These are phyloP conservation scores for Debaryomycetaceae sp. DNA, from an alignment of 1,139 yeast genomes.

Conservation along the genomic window DNA sequence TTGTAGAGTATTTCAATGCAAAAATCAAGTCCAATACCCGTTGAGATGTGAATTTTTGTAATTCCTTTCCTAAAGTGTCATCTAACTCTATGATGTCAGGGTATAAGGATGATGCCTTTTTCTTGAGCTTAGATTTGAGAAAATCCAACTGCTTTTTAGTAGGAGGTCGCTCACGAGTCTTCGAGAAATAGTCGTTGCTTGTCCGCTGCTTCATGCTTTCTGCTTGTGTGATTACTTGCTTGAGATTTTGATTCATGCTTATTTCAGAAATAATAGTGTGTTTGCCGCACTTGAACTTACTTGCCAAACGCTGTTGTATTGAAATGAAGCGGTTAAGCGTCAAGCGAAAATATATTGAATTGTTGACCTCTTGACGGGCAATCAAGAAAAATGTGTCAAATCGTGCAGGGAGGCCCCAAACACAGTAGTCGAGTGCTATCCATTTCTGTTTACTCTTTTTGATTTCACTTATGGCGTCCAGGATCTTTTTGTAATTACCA, in stretches of 20 bases:
- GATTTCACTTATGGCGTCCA: conserved; percentile 14
- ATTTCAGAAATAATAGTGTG: conserved; percentile 7
- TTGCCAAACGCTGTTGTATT: conserved; percentile 10
- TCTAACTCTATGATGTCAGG: conserved; percentile 14
- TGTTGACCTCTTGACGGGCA: conserved; percentile 8
- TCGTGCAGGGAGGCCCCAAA: conserved; percentile 29
- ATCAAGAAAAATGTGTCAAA: conserved; percentile 16
- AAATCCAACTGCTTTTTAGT: conserved; percentile 17
- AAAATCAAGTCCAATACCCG: conserved; percentile 47
- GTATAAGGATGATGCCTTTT: conserved; percentile 15
- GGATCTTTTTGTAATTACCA: conserved; percentile 10
- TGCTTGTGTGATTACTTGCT: conserved; percentile 19
- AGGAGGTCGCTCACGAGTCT: conserved; percentile 1
- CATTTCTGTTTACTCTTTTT: conserved; percentile 17
- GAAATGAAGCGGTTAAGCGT: conserved; percentile 15
- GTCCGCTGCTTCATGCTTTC: conserved; percentile 5
- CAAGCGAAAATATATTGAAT: conserved; percentile 13
- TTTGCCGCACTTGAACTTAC: conserved; percentile 15
- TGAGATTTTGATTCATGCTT: conserved; percentile 12
- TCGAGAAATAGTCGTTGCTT: conserved; percentile 1
- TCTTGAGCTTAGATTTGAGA: conserved; percentile 13
- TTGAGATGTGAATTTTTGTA: conserved; percentile 23
- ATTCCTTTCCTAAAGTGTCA: conserved; percentile 15
- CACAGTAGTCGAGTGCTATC: conserved; percentile 27
- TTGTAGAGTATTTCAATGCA: conserved; percentile 31